Evolutionary conservation across 139 green algal species (phyloP).

Genomic region (Parachlorella kessleri): DNA sequence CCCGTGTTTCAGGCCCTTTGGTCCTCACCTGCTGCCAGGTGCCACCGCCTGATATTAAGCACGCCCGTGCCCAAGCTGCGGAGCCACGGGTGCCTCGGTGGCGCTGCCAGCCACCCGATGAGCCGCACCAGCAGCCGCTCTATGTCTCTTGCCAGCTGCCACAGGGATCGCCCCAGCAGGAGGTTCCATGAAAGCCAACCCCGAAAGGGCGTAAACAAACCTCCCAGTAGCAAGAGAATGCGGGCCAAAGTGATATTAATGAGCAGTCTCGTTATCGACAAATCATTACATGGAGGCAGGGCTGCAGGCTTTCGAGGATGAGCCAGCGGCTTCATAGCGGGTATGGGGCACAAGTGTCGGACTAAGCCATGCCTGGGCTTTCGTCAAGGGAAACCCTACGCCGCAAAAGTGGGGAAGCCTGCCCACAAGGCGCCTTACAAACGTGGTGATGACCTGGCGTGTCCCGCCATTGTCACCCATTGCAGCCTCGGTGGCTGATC

Average conservation of each 20-base stretch:
- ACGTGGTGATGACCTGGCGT: too few species aligned
- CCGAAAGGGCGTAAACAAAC: conserved; percentile 23
- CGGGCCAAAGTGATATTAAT: conserved; percentile 12
- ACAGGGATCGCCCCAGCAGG: conserved; percentile 19
- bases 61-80: conserved; percentile 23
- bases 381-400: too few species aligned
- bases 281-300: too few species aligned
- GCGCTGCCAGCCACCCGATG: conserved; percentile 61
- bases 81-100: conserved; percentile 33
- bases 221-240: background rate
- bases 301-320: too few species aligned
- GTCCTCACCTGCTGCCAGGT: conserved; percentile 64
- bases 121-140: conserved; percentile 38
- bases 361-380: too few species aligned
- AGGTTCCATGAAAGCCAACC: conserved; percentile 10
- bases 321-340: too few species aligned
- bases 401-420: too few species aligned
- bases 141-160: conserved; percentile 38
- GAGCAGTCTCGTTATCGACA: conserved; percentile 23
- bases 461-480: too few species aligned
- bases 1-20: background rate
- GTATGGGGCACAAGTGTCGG: too few species aligned
- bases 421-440: too few species aligned
- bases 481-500: too few species aligned
- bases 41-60: conserved; percentile 61